Base-by-base conservation (phyloP, 306 rosid genomes). In the Mimosa bimucronata region DNA sequence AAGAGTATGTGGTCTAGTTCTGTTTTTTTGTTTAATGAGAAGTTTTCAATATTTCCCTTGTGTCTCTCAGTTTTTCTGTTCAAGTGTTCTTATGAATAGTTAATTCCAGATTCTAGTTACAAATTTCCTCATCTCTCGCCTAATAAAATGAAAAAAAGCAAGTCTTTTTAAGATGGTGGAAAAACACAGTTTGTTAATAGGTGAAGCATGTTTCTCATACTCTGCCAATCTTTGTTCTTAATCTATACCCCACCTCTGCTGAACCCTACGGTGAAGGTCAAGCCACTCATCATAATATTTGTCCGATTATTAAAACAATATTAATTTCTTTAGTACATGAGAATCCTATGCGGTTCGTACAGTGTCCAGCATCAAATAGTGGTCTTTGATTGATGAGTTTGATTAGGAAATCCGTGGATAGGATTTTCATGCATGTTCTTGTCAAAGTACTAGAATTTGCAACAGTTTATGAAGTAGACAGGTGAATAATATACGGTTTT, bases 281-380 rank as follows among this genome's bases (percentile, higher is more conserved):
- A 85, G 78, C 62, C 84, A 5, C 61, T 86, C 75, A 44, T 87
- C 73, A 83, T 64, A 77, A 85, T 85, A 79, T 74, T 71, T 78
- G 26, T 84, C 74, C 83, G 79, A 78, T 79, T 83, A 84, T 86
- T 71, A 83, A 82, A 88, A 15, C 84, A 83, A 12, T 81, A 79
- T 34, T 34, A 81, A 84, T 45, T 74, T 65, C 71, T 61, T 61
- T 46, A 29, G 68, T 45, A 28, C 82, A 81, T 61, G 50, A 88
- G 98, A 89, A 95, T 95, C 98, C 99, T 86, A 95, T 92, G 98
- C 83, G 69, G 81, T 86, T 77, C 82, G 77, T 79, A 65, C 77
- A 81, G 61, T 82, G 73, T 73, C 77, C 83, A 21, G 79, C 69
- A 41, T 69, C 67, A 77, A 85, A 71, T 61, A 34, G 37, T 5